phyloP scores from a whole-genome alignment of 305 asterid genomes.

The Solanum hybrid region DNA sequence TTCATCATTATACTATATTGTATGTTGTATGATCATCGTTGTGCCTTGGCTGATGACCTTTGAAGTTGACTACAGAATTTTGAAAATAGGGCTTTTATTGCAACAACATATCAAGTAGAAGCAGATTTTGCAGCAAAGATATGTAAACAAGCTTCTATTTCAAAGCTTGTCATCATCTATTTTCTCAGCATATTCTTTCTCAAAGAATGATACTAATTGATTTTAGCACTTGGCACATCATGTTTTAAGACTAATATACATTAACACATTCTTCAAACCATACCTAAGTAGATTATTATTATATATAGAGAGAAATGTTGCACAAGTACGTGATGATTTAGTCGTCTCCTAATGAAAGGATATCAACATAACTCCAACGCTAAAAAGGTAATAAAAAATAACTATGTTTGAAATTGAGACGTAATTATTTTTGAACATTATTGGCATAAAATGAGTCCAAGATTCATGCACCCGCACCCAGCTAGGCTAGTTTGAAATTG shows the following conservation, averaged over 20 bases:
- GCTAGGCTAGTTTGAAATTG: background rate
- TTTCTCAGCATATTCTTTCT: background rate
- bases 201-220: background rate
- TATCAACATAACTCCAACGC: too few species aligned
- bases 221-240: background rate
- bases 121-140: background rate
- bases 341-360: background rate
- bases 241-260: background rate
- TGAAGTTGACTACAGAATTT: too few species aligned
- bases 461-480: background rate
- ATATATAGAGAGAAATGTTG: background rate
- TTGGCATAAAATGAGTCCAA: background rate
- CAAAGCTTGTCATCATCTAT: too few species aligned
- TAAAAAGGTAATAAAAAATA: too few species aligned
- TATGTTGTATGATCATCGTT: too few species aligned
- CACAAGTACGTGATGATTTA: background rate
- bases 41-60: too few species aligned
- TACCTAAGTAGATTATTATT: too few species aligned
- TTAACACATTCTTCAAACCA: background rate
- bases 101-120: background rate
- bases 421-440: too few species aligned
- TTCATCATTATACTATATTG: too few species aligned
- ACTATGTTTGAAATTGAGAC: too few species aligned
- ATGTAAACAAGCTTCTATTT: too few species aligned
- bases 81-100: background rate